phyloP scores from a whole-genome alignment of 176 grass and related monocot species.

The Hyparrhenia diplandra region DNA sequence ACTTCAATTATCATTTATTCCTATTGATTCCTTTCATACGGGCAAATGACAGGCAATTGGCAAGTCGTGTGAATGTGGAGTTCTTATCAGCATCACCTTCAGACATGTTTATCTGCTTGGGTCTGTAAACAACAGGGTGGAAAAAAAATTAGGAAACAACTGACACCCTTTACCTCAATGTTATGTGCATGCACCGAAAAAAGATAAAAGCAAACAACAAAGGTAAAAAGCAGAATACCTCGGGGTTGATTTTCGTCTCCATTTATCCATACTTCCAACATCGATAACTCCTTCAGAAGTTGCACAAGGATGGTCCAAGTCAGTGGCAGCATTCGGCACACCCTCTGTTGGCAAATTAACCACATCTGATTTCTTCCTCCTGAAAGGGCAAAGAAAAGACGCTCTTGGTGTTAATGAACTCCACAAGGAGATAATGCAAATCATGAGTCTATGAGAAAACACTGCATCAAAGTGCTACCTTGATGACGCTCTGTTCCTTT shows the following conservation, averaged over 20 bases:
- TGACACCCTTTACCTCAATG: not conserved
- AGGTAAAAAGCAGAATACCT: slow-evolving; percentile 19
- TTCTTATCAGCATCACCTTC: slow-evolving; percentile 18
- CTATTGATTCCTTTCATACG: slow-evolving; percentile 22
- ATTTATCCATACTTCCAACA: slow-evolving; percentile 19
- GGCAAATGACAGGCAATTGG: slow-evolving; percentile 31
- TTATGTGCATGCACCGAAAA: not conserved
- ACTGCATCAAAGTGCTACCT: slow-evolving; percentile 21
- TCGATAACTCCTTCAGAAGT: slow-evolving; percentile 17
- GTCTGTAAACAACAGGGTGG: slow-evolving; percentile 1
- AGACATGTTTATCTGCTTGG: slow-evolving; percentile 19
- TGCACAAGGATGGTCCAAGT: not conserved
- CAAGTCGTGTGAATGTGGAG: slow-evolving; percentile 19
- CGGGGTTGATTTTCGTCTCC: slow-evolving; percentile 24
- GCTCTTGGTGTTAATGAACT: not conserved
- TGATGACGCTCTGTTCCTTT: slow-evolving; percentile 30
- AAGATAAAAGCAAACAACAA: not conserved
- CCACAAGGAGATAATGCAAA: not conserved
- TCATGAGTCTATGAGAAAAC: not conserved
- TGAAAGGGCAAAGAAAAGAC: not conserved
- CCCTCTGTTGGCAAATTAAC: slow-evolving; percentile 27
- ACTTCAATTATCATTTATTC: not conserved
- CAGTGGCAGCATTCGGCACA: not conserved
- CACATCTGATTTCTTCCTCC: slow-evolving; percentile 20
- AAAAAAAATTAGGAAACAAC: not conserved